Conservation (phyloP, 768 basidiomycete species). For the Xerocomellus chrysenteron region DNA sequence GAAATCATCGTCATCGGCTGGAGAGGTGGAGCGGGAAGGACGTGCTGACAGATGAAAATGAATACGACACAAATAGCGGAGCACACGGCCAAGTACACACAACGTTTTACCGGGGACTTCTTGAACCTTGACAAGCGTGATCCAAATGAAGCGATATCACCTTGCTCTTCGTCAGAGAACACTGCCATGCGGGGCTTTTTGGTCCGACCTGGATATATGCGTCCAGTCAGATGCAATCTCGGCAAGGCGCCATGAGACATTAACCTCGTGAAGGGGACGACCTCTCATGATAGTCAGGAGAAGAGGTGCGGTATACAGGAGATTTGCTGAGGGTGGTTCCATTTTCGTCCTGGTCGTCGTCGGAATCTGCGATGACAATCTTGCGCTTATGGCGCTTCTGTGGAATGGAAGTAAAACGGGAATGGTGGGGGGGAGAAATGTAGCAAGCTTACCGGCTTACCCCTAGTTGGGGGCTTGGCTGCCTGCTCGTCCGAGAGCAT, state of each 20-base stretch:
- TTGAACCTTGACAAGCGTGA: slow-evolving; percentile 63
- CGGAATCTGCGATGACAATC: slow-evolving; percentile 65
- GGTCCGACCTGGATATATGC: slow-evolving; percentile 36
- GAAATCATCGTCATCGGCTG: slow-evolving; percentile 70
- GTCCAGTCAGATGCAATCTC: slow-evolving; percentile 1
- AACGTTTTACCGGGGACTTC: slow-evolving; percentile 56
- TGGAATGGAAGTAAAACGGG: not conserved
- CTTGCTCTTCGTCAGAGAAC: slow-evolving; percentile 48
- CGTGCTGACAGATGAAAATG: slow-evolving; percentile 34
- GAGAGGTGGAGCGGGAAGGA: slow-evolving; percentile 38
- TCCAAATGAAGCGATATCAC: slow-evolving; percentile 48
- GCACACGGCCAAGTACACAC: slow-evolving; percentile 32
- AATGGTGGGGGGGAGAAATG: not conserved
- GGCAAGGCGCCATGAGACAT: not conserved
- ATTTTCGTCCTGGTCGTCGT: slow-evolving; percentile 49
- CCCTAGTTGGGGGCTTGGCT: slow-evolving; percentile 38
- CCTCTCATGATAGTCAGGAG: slow-evolving; percentile 26
- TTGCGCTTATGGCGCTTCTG: slow-evolving; percentile 62
- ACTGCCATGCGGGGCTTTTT: slow-evolving; percentile 65
- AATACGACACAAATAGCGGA: slow-evolving; percentile 3
- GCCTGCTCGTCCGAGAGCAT: slow-evolving; percentile 52
- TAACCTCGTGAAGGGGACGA: slow-evolving; percentile 31
- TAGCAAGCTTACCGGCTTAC: slow-evolving; percentile 33
- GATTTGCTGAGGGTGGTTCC: not conserved
- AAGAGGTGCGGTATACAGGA: slow-evolving; percentile 25